Percentiles rank a stretch among this genome's conserved stretches.
Evolutionary conservation across 148 eudicot species (phyloP).

Genomic region (Fagopyrum tataricum): DNA sequence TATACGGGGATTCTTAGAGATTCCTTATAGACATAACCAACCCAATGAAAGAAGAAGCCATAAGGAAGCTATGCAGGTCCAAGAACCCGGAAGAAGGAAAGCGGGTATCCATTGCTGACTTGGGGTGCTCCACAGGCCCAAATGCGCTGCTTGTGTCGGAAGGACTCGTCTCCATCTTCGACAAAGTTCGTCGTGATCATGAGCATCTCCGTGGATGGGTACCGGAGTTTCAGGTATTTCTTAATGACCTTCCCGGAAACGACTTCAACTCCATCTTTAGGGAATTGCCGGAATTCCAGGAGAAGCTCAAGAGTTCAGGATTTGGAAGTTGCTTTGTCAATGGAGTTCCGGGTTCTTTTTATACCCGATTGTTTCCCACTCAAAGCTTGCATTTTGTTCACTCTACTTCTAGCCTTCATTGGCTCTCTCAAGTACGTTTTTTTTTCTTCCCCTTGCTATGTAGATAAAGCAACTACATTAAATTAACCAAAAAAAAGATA

Average conservation of each 20-base stretch:
- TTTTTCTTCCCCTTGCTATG: no score
- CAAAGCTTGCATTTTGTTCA: conserved; percentile 40
- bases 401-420: conserved; percentile 38
- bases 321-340: conserved; percentile 26
- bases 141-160: neutral
- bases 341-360: conserved; percentile 47
- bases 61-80: neutral
- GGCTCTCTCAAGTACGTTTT: conserved; percentile 49
- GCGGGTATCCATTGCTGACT: conserved; percentile 7
- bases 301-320: conserved; percentile 18
- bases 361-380: conserved; percentile 37
- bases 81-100: neutral
- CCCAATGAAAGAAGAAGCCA: neutral
- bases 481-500: no score
- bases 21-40: neutral
- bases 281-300: conserved; percentile 21
- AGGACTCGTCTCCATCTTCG: neutral
- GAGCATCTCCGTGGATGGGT: neutral
- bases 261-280: conserved; percentile 39
- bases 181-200: neutral
- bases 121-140: conserved; percentile 12
- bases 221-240: conserved; percentile 17
- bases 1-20: neutral
- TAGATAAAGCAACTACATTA: no score
- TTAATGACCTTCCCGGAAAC: conserved; percentile 45